Percentiles rank a stretch among this genome's conserved stretches.
Conservation (phyloP, 768 basidiomycete species). For the Serpula lacrymans region DNA sequence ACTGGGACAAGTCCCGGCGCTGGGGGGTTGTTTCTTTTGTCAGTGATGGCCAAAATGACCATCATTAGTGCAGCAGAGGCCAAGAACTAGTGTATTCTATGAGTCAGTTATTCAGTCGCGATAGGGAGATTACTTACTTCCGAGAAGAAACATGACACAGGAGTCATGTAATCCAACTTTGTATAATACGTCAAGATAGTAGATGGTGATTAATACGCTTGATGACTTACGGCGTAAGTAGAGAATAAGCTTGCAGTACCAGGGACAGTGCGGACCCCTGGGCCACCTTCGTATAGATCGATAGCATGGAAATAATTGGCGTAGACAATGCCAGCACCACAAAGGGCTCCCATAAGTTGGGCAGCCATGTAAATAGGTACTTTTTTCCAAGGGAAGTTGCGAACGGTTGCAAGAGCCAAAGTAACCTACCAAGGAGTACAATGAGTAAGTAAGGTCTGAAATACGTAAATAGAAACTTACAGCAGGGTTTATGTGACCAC, state of each 20-base stretch:
- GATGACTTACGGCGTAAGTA: slow-evolving; percentile 53
- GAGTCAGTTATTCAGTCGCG: neutral
- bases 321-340: slow-evolving; percentile 56
- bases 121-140: slow-evolving; percentile 29
- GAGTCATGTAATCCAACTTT: slow-evolving; percentile 40
- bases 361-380: slow-evolving; percentile 68
- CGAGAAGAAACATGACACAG: slow-evolving; percentile 43
- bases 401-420: slow-evolving; percentile 61
- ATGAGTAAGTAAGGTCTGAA: neutral
- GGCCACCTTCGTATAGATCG: slow-evolving; percentile 57
- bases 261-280: slow-evolving; percentile 49
- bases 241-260: slow-evolving; percentile 57
- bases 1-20: slow-evolving; percentile 52
- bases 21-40: slow-evolving; percentile 48
- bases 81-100: slow-evolving; percentile 46
- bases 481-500: slow-evolving; percentile 74
- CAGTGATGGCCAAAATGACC: slow-evolving; percentile 49
- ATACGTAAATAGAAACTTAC: slow-evolving; percentile 35
- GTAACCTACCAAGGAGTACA: slow-evolving; percentile 51
- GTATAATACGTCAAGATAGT: neutral
- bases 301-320: slow-evolving; percentile 69
- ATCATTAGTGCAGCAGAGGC: slow-evolving; percentile 53
- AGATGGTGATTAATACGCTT: neutral
- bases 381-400: slow-evolving; percentile 78
- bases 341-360: slow-evolving; percentile 58